Conservation (phyloP, 345 rosid genomes). For the Citrus reticulata region DNA sequence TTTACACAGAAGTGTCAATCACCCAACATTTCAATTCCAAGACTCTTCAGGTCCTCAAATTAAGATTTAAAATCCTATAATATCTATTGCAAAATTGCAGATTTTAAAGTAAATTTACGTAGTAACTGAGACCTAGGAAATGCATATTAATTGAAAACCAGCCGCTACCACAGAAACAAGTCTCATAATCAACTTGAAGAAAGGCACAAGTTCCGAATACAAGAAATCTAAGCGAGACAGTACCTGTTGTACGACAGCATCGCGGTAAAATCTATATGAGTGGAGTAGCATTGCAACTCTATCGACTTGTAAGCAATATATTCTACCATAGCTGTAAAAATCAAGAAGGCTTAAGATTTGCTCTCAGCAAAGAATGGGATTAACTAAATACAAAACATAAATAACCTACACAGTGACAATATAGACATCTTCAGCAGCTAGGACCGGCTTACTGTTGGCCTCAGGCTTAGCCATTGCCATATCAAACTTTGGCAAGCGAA, state of each 20-base stretch:
- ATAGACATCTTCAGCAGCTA: constrained; percentile 78
- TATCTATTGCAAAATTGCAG: background rate
- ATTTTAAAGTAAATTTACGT: background rate
- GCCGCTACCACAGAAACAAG: background rate
- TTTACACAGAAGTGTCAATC: background rate
- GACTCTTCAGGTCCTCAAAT: background rate
- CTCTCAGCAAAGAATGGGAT: background rate
- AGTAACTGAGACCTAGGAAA: background rate
- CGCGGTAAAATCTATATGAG: constrained; percentile 88
- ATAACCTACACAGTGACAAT: constrained; percentile 78
- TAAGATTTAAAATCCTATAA: background rate
- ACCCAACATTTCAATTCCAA: background rate
- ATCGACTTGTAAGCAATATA: constrained; percentile 97
- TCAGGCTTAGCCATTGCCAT: constrained; percentile 91
- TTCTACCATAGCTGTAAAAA: constrained; percentile 87
- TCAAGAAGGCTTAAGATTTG: constrained; percentile 13
- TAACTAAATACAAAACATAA: constrained; percentile 7
- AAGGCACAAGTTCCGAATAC: background rate
- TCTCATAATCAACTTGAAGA: background rate
- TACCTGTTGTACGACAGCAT: constrained; percentile 96
- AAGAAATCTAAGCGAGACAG: constrained; percentile 1
- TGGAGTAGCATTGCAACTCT: constrained; percentile 94
- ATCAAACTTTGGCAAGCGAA: constrained; percentile 92
- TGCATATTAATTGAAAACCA: background rate
- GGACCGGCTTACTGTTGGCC: constrained; percentile 83